Conservation (phyloP, 257 asterid species). For the Asclepias syriaca region DNA sequence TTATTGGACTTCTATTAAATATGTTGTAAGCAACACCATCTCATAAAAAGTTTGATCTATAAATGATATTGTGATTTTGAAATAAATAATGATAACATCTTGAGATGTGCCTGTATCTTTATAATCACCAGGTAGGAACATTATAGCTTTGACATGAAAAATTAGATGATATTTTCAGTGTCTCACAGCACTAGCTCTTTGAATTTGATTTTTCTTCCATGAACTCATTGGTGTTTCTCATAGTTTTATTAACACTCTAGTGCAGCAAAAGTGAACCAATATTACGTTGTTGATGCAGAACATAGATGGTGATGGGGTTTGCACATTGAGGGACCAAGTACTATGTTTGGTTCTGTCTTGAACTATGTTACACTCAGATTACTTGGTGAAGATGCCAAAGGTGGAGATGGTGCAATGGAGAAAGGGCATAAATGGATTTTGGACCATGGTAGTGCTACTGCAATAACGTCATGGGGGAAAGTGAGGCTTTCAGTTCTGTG, state of each 20-base stretch:
- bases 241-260: not conserved
- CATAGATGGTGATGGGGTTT: constrained; percentile 97
- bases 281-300: constrained; percentile 49
- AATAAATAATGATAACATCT: constrained; percentile 30
- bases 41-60: not conserved
- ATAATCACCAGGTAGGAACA: constrained; percentile 82
- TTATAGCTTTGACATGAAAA: constrained; percentile 10
- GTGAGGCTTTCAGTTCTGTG: constrained; percentile 92
- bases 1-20: not conserved
- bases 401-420: constrained; percentile 92
- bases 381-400: constrained; percentile 94
- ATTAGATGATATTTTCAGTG: constrained; percentile 2
- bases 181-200: not conserved
- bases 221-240: constrained; percentile 7
- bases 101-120: constrained; percentile 92
- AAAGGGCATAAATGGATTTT: constrained; percentile 91
- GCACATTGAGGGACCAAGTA: constrained; percentile 98
- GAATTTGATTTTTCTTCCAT: constrained; percentile 7
- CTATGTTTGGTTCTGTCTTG: constrained; percentile 95
- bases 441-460: constrained; percentile 89
- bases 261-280: constrained; percentile 13
- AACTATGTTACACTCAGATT: constrained; percentile 85
- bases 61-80: not conserved
- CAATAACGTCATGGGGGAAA: constrained; percentile 97
- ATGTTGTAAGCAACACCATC: too few relatives aligned